Conservation (phyloP, 371 early-diverging fungal genomes). For the Phascolomyces articulosus region DNA sequence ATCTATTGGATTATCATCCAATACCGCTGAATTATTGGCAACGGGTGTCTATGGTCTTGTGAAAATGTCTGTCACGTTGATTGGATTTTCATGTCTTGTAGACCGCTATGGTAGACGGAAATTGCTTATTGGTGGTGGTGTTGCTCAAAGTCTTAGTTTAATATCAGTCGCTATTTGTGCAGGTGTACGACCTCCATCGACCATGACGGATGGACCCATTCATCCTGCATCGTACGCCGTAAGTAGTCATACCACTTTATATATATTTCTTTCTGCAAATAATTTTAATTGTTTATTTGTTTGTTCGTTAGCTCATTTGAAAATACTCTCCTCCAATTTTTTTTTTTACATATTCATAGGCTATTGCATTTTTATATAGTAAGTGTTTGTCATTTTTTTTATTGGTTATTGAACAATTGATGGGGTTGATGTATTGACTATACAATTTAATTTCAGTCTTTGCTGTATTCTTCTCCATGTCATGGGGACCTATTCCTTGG, state of each 20-base stretch:
- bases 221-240: slow-evolving; percentile 18
- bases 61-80: slow-evolving; percentile 22
- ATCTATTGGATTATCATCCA: slow-evolving; percentile 21
- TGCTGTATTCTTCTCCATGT: slow-evolving; percentile 34
- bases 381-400: slow-evolving; percentile 11
- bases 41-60: slow-evolving; percentile 30
- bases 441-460: slow-evolving; percentile 11
- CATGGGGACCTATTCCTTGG: slow-evolving; percentile 46
- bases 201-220: not conserved
- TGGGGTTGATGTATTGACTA: not conserved
- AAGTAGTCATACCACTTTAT: slow-evolving; percentile 6
- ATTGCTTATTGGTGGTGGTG: slow-evolving; percentile 18
- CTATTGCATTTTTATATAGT: slow-evolving; percentile 38
- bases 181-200: slow-evolving; percentile 2
- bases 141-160: slow-evolving; percentile 18
- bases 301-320: not conserved
- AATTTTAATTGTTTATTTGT: not conserved
- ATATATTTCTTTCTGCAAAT: too few relatives aligned
- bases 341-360: slow-evolving; percentile 12
- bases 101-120: slow-evolving; percentile 21
- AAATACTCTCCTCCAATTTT: not conserved
- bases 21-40: slow-evolving; percentile 24
- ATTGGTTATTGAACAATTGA: not conserved
- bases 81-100: slow-evolving; percentile 19
- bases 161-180: slow-evolving; percentile 24